A percentile compares a stretch with the other conserved stretches of the same genome.
Evolutionary conservation across 257 asterid species (phyloP).

Genomic region (Rhazya stricta): DNA sequence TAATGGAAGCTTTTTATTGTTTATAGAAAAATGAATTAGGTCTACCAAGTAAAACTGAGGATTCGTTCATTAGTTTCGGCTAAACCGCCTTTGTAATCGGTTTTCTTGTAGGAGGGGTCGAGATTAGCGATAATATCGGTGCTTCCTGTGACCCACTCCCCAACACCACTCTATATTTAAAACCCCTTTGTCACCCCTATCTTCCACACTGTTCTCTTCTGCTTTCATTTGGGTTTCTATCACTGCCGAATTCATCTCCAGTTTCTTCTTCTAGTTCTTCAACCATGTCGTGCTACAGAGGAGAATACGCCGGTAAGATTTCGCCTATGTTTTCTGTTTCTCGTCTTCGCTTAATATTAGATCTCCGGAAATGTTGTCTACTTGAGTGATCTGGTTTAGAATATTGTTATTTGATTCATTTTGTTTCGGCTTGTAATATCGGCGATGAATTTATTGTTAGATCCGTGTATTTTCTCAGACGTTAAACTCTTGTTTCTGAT

Average conservation of each 20-base stretch:
- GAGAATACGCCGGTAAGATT: constrained; percentile 72
- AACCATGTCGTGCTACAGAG: constrained; percentile 73
- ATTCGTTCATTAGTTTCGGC: background rate
- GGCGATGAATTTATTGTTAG: constrained; percentile 1
- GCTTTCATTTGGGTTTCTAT: background rate
- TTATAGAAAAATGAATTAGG: background rate
- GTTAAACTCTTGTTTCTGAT: background rate
- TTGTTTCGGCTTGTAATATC: background rate
- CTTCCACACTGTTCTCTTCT: background rate
- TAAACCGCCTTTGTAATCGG: constrained; percentile 9
- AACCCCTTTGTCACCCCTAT: background rate
- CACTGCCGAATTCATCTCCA: background rate
- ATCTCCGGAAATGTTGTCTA: background rate
- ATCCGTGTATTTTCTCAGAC: background rate
- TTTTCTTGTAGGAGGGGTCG: constrained; percentile 53
- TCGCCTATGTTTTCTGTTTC: background rate
- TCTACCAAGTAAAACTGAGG: background rate
- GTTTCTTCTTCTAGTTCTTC: constrained; percentile 1
- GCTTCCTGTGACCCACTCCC: background rate
- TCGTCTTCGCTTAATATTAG: background rate
- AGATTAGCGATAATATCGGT: constrained; percentile 36
- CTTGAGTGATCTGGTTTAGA: background rate
- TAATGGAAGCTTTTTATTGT: background rate
- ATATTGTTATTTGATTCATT: background rate
- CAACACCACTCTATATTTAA: constrained; percentile 21